Evolutionary conservation across 1,284 basidiomycete species (phyloP), one percentile per base, ranked within the genome.

Genomic region (Austroboletus novae-zelandiae): DNA sequence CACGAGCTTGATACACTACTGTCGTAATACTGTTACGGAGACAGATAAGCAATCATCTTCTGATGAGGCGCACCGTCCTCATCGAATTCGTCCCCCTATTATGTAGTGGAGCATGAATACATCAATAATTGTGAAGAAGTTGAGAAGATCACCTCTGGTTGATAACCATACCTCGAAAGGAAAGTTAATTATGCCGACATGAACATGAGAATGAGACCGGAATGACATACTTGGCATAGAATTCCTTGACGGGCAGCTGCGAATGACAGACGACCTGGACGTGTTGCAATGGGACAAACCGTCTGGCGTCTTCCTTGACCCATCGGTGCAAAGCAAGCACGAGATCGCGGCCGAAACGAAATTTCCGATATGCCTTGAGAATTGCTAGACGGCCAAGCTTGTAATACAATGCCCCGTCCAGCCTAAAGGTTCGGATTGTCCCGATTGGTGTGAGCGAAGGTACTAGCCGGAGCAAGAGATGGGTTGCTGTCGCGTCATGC

Each of bases 41-140:
- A 74, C 60, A 86, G 64, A 54, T 69, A 73, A 55, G 76, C 68
- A 54, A 83, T 75, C 87, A 90, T 88, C 67, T 80, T 81, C 65
- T 89, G 86, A 76, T 90, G 88, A 51, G 84, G 86, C 59, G 78
- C 85, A 40, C 87, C 88, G 52, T 90, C 88, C 67, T 90, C 88
- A 65, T 90, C 84, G 68, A 89, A 90, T 63, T 83, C 78, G 35
- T 77, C 75, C 52, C 87, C 89, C 86, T 90, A 61, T 47, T 47
- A 3, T 32, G 31, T 32, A 50, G 48, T 49, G 51, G 52, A 57
- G 45, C 51, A 53, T 60, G 53, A 56, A 48, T 35, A 40, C 36
- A 53, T 43, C 54, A 50, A 61, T 59, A 48, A 47, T 35, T 45
- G 47, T 4, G 47, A 20, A 9, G 36, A 46, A 48, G 56, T 25